Percentiles rank a stretch among this genome's conserved stretches.
These are phyloP conservation scores for Raphanus hybrid DNA, from an alignment of 441 rosid genomes.

Conservation along the genomic window DNA sequence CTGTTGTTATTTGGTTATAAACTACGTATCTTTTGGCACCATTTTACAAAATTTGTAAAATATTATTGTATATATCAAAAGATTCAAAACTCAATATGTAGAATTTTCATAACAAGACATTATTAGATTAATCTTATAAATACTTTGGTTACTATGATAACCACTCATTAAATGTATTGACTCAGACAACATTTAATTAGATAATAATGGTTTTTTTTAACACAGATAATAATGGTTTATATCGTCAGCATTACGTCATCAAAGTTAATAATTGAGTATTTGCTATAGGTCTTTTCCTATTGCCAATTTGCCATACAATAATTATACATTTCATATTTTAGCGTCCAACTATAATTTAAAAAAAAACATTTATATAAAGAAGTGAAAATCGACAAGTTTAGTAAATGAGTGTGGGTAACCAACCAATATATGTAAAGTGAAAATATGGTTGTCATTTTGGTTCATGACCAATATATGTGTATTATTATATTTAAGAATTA, in stretches of 20 bases:
- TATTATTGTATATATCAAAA: not conserved
- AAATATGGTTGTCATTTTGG: conserved; percentile 26
- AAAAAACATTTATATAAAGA: not conserved
- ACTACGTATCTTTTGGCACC: not conserved
- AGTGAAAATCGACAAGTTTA: conserved; percentile 3
- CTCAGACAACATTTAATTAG: not conserved
- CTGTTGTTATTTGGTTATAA: not conserved
- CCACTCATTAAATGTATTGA: not conserved
- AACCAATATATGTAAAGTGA: conserved; percentile 31
- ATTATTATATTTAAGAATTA: not conserved
- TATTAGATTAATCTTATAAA: not conserved
- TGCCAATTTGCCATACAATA: not conserved
- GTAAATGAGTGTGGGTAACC: conserved; percentile 35
- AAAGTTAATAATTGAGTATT: not conserved
- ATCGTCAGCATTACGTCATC: not conserved
- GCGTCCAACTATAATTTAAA: not conserved
- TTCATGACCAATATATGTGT: not conserved
- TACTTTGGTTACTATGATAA: conserved; percentile 2
- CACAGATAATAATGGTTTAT: not conserved
- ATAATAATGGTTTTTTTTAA: no score
- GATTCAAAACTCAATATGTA: not conserved
- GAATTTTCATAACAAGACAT: not conserved
- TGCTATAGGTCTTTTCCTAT: not conserved
- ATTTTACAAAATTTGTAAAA: not conserved
- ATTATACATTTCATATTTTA: not conserved